Evolutionary conservation across 2,329 filamentous ascomycete species (phyloP).

Genomic region (Lanzia echinophila): DNA sequence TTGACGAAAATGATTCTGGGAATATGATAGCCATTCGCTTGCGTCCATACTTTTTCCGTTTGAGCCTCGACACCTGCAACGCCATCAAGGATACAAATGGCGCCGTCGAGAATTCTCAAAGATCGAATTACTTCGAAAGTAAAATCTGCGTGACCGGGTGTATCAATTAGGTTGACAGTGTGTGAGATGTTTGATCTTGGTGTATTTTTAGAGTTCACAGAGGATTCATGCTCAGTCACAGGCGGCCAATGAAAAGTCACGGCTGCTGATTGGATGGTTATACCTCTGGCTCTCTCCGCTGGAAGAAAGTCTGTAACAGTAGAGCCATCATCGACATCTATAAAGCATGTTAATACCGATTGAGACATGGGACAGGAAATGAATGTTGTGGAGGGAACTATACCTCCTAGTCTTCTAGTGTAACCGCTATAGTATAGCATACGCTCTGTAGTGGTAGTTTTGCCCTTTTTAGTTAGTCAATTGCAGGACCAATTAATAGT

Average conservation of each 20-base stretch:
- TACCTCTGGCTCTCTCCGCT: conserved; percentile 83
- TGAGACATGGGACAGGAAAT: background rate
- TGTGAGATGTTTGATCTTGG: conserved; percentile 51
- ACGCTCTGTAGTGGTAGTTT: conserved; percentile 96
- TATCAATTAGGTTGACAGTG: conserved; percentile 89
- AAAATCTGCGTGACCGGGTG: conserved; percentile 94
- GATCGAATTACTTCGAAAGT: conserved; percentile 94
- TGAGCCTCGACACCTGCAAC: conserved; percentile 94
- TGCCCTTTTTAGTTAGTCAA: conserved; percentile 51
- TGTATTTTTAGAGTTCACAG: conserved; percentile 26
- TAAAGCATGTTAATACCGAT: background rate
- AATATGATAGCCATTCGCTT: conserved; percentile 78
- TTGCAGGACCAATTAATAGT: background rate
- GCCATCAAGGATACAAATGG: conserved; percentile 87
- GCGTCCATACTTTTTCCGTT: conserved; percentile 92
- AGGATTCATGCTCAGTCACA: conserved; percentile 19
- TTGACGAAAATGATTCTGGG: conserved; percentile 78
- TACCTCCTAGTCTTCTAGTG: conserved; percentile 74
- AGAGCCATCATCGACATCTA: conserved; percentile 90
- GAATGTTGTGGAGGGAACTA: conserved; percentile 8
- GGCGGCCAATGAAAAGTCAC: conserved; percentile 94
- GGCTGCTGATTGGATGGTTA: conserved; percentile 95
- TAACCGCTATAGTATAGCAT: conserved; percentile 97
- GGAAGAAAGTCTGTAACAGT: conserved; percentile 97
- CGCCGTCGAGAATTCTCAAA: conserved; percentile 78